Evolutionary conservation across 768 basidiomycete genomes (phyloP).

Genomic region (Suillus luteus): DNA sequence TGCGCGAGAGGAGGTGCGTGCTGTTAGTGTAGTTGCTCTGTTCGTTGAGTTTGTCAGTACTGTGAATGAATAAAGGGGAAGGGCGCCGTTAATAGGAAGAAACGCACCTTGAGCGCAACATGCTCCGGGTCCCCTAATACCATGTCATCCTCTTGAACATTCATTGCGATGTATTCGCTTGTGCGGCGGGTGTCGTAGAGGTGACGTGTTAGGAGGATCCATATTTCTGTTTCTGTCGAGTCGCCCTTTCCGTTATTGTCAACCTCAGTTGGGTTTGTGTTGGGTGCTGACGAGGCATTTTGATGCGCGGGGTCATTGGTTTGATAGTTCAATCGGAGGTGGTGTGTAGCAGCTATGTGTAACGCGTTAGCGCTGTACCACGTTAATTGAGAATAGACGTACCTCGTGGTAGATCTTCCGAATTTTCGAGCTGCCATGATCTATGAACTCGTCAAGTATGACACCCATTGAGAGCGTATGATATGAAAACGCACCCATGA

Average conservation of each 20-base stretch:
- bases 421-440: conserved; percentile 49
- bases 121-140: conserved; percentile 30
- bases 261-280: neutral
- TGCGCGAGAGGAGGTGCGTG: conserved; percentile 41
- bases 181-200: conserved; percentile 56
- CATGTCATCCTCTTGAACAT: conserved; percentile 42
- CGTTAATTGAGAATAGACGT: conserved; percentile 26
- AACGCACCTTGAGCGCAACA: conserved; percentile 41
- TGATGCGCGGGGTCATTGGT: neutral
- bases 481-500: conserved; percentile 61
- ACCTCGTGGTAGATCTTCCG: conserved; percentile 33
- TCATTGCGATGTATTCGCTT: conserved; percentile 69
- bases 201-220: conserved; percentile 83
- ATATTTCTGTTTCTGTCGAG: conserved; percentile 49
- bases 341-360: conserved; percentile 38
- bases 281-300: conserved; percentile 15
- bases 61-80: neutral
- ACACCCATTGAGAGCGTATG: too few species aligned
- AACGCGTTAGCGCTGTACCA: neutral
- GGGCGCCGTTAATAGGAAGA: conserved; percentile 1
- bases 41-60: conserved; percentile 13
- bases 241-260: neutral
- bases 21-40: conserved; percentile 44
- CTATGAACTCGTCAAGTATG: conserved; percentile 20
- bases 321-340: conserved; percentile 43